Percentiles rank a stretch among this genome's conserved stretches.
Conservation (phyloP, 106 monocot species). For the Dioscorea dumetorum region DNA sequence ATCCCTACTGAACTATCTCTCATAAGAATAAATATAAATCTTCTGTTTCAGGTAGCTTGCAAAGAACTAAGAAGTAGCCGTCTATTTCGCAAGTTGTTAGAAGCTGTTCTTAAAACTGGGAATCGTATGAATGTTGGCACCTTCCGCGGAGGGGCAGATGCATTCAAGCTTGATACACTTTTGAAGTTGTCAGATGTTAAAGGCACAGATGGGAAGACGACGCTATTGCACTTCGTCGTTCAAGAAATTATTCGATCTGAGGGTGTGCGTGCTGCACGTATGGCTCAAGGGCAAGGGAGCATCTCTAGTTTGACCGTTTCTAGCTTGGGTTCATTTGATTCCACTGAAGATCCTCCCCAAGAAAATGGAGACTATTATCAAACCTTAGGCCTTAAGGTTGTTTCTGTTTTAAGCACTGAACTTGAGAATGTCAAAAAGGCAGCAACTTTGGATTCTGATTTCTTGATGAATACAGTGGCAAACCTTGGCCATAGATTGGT, state of each 20-base stretch:
- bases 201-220: constrained; percentile 53
- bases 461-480: constrained; percentile 17
- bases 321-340: constrained; percentile 24
- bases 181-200: constrained; percentile 63
- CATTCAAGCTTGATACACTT: constrained; percentile 36
- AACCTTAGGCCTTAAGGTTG: constrained; percentile 30
- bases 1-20: no score
- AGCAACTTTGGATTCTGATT: constrained; percentile 41
- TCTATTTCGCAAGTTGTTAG: constrained; percentile 46
- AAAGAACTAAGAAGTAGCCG: constrained; percentile 37
- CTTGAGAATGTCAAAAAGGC: constrained; percentile 61
- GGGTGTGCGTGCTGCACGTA: constrained; percentile 33
- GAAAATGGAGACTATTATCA: constrained; percentile 30
- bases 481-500: constrained; percentile 26
- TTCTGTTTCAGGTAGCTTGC: constrained; percentile 34
- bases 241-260: constrained; percentile 52
- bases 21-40: no score
- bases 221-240: constrained; percentile 58
- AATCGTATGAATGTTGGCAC: constrained; percentile 62
- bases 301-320: constrained; percentile 20
- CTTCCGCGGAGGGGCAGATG: constrained; percentile 48
- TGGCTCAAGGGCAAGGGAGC: constrained; percentile 20
- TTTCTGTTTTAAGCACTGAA: constrained; percentile 34
- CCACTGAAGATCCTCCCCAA: constrained; percentile 9
- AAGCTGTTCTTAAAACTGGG: constrained; percentile 61